Conservation (phyloP, 2,329 filamentous ascomycete genomes). For the Onygenales sp. region DNA sequence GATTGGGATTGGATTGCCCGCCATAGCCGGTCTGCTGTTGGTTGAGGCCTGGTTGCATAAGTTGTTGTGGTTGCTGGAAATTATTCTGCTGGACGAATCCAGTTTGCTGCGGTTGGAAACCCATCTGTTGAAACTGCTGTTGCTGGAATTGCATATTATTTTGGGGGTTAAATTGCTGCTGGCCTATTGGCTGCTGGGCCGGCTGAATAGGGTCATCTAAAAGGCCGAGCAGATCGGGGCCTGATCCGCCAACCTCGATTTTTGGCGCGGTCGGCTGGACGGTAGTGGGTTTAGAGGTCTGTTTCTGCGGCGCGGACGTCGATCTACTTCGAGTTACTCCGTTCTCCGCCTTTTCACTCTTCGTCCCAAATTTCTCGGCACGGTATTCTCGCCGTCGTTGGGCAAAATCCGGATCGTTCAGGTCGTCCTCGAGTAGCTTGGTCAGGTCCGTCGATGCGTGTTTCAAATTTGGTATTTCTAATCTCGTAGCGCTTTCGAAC, state of each 20-base stretch:
- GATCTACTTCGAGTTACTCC: slow-evolving; percentile 11
- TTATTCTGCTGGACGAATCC: slow-evolving; percentile 1
- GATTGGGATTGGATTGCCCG: slow-evolving; percentile 27
- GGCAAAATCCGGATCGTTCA: slow-evolving; percentile 92
- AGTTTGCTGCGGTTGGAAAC: slow-evolving; percentile 24
- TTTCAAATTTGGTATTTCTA: slow-evolving; percentile 94
- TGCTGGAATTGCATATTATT: slow-evolving; percentile 19
- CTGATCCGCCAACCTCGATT: slow-evolving; percentile 27
- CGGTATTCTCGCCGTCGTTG: slow-evolving; percentile 86
- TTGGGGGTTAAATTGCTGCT: slow-evolving; percentile 23
- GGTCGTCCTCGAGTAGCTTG: slow-evolving; percentile 83
- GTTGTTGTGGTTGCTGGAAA: slow-evolving; percentile 15
- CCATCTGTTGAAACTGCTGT: slow-evolving; percentile 22
- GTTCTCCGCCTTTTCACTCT: slow-evolving; percentile 31
- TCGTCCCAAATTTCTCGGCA: slow-evolving; percentile 70
- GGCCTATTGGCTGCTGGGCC: slow-evolving; percentile 56
- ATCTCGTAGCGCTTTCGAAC: slow-evolving; percentile 79
- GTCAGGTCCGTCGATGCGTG: slow-evolving; percentile 90
- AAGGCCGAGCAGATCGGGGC: slow-evolving; percentile 79
- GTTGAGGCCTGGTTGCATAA: slow-evolving; percentile 8
- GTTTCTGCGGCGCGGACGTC: slow-evolving; percentile 21
- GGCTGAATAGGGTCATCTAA: slow-evolving; percentile 80
- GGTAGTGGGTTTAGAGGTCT: slow-evolving; percentile 11
- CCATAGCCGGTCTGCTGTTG: slow-evolving; percentile 17
- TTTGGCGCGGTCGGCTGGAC: slow-evolving; percentile 19